A percentile compares a stretch with the other conserved stretches of the same genome.
phyloP scores from a whole-genome alignment of 805 yeast species.

The Nadsonia fulvescens region DNA sequence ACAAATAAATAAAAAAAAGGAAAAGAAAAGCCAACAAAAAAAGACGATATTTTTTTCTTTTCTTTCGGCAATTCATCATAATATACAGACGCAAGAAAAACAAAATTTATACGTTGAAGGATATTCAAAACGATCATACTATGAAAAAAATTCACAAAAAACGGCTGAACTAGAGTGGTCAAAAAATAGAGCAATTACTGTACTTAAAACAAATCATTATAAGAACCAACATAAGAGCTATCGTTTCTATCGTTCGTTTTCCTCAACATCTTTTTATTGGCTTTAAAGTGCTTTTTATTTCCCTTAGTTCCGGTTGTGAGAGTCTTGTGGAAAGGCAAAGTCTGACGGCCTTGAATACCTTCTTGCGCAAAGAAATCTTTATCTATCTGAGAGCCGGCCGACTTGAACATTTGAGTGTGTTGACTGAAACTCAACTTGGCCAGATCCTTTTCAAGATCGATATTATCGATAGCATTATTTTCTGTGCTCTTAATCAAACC shows the following conservation, averaged over 20 bases:
- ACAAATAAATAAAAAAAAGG: too few relatives aligned
- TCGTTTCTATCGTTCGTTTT: constrained; percentile 9
- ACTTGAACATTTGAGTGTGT: constrained; percentile 38
- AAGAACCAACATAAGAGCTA: constrained; percentile 6
- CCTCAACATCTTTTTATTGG: constrained; percentile 41
- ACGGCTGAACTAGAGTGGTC: too few relatives aligned
- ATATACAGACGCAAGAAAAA: too few relatives aligned
- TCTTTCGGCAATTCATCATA: too few relatives aligned
- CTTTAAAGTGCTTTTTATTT: constrained; percentile 52
- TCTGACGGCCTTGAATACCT: constrained; percentile 41
- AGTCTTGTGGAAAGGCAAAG: constrained; percentile 54
- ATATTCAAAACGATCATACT: too few relatives aligned
- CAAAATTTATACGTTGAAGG: too few relatives aligned
- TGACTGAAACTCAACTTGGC: constrained; percentile 60
- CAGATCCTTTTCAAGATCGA: constrained; percentile 55
- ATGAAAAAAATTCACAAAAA: too few relatives aligned
- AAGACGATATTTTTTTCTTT: too few relatives aligned
- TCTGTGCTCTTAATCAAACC: constrained; percentile 3
- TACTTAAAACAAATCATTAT: constrained; percentile 4
- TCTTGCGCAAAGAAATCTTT: constrained; percentile 66
- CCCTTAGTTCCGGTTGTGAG: constrained; percentile 12
- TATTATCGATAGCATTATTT: constrained; percentile 30
- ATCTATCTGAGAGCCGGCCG: constrained; percentile 72
- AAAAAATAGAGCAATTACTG: too few relatives aligned
- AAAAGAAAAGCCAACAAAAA: too few relatives aligned